A percentile compares a stretch with the other conserved stretches of the same genome.
phyloP scores from a whole-genome alignment of 2,329 filamentous ascomycete genomes.

The Nakataea oryzae region DNA sequence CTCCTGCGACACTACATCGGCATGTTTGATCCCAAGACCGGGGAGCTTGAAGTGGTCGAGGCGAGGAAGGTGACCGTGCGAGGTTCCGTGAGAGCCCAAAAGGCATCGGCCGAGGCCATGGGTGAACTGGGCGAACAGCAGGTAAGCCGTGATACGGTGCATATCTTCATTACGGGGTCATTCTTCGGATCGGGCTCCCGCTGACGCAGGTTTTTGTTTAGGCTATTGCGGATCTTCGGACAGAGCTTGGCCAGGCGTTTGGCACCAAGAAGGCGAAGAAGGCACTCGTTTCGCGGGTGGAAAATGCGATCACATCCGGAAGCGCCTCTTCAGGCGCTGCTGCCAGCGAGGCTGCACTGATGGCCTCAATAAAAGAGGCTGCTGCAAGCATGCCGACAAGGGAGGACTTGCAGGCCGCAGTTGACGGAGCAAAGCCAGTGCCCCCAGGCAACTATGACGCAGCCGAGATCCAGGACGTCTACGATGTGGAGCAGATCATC shows the following conservation, averaged over 20 bases:
- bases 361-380: constrained; percentile 51
- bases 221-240: constrained; percentile 51
- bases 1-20: constrained; percentile 54
- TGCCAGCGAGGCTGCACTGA: constrained; percentile 45
- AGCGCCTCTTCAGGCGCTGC: constrained; percentile 34
- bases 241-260: constrained; percentile 66
- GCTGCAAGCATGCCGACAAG: constrained; percentile 43
- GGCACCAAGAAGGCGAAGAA: constrained; percentile 82
- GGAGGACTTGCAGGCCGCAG: constrained; percentile 28
- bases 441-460: constrained; percentile 60
- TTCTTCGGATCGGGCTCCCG: neutral
- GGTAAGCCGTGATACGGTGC: too few species aligned
- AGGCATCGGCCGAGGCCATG: constrained; percentile 36
- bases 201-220: constrained; percentile 16
- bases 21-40: constrained; percentile 50
- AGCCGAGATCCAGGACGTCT: constrained; percentile 60
- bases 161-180: neutral
- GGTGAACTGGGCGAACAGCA: constrained; percentile 22
- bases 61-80: constrained; percentile 55
- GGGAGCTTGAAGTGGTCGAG: constrained; percentile 49
- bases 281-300: constrained; percentile 55
- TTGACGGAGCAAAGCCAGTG: constrained; percentile 61
- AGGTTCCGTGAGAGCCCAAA: constrained; percentile 44
- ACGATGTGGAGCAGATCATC: constrained; percentile 56
- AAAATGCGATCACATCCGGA: constrained; percentile 56